A percentile compares a stretch with the other conserved stretches of the same genome.
phyloP scores from a whole-genome alignment of 2,329 filamentous ascomycete species.

The Chrysosporium keratinophilum region DNA sequence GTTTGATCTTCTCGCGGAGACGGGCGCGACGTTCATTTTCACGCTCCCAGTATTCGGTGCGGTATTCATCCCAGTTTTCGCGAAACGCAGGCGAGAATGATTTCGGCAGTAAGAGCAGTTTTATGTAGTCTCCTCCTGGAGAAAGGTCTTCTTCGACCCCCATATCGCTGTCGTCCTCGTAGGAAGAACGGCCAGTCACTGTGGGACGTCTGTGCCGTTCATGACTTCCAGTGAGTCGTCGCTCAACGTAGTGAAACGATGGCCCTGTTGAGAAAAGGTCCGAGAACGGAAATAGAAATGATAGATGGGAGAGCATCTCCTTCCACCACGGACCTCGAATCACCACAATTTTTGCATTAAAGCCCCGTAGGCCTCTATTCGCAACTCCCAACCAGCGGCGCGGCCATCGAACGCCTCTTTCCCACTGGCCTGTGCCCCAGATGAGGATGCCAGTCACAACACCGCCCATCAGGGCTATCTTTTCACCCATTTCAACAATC shows the following conservation, averaged over 20 bases:
- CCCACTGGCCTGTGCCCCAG: conserved; percentile 94
- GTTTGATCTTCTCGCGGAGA: conserved; percentile 59
- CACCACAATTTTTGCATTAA: conserved; percentile 94
- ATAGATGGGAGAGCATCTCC: conserved; percentile 61
- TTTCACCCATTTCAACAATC: conserved; percentile 82
- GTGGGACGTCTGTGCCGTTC: conserved; percentile 15
- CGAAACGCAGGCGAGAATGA: conserved; percentile 90
- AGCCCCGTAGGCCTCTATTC: conserved; percentile 77
- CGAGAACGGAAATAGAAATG: conserved; percentile 68
- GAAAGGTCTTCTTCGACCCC: conserved; percentile 79
- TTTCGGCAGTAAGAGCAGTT: conserved; percentile 81
- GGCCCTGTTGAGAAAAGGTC: conserved; percentile 51
- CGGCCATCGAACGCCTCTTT: conserved; percentile 88
- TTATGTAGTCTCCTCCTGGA: conserved; percentile 81
- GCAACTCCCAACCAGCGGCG: conserved; percentile 79
- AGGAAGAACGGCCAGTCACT: conserved; percentile 3
- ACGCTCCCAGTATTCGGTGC: conserved; percentile 90
- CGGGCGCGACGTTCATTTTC: conserved; percentile 81
- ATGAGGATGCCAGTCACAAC: conserved; percentile 77
- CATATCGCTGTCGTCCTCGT: conserved; percentile 11
- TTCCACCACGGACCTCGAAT: conserved; percentile 73
- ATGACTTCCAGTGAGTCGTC: conserved; percentile 24
- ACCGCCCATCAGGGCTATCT: conserved; percentile 83
- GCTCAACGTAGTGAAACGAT: conserved; percentile 68
- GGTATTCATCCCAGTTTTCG: conserved; percentile 93